Conservation (phyloP, 2,329 filamentous ascomycete species). For the Venturia effusa region DNA sequence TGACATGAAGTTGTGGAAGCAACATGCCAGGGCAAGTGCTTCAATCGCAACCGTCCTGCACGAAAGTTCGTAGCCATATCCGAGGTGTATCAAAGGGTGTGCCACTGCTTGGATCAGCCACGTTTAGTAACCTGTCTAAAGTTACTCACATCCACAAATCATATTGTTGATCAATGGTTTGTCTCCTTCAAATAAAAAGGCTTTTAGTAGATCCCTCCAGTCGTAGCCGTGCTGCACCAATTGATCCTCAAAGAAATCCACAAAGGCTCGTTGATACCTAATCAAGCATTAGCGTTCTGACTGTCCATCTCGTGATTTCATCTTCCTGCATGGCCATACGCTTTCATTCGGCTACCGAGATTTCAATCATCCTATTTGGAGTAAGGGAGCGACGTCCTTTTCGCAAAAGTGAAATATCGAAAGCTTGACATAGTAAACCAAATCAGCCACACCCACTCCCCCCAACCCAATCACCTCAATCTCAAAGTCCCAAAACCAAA, state of each 20-base stretch:
- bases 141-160: slow-evolving; percentile 59
- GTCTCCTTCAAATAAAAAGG: slow-evolving; percentile 65
- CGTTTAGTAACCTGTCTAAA: background rate
- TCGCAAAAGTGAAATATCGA: too few species aligned
- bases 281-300: background rate
- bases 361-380: too few species aligned
- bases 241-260: slow-evolving; percentile 94
- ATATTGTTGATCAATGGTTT: slow-evolving; percentile 73
- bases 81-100: slow-evolving; percentile 87
- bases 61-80: slow-evolving; percentile 83
- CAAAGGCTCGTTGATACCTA: slow-evolving; percentile 75
- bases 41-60: slow-evolving; percentile 83
- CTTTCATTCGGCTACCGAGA: too few species aligned
- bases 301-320: background rate
- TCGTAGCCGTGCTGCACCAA: slow-evolving; percentile 68
- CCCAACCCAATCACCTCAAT: too few species aligned
- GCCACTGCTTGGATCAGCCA: slow-evolving; percentile 47
- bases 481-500: too few species aligned
- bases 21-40: slow-evolving; percentile 59
- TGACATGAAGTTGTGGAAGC: slow-evolving; percentile 46
- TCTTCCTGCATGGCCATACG: too few species aligned
- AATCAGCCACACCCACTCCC: too few species aligned
- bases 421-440: too few species aligned
- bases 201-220: slow-evolving; percentile 66
- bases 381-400: background rate